Evolutionary conservation across 345 rosid genomes (phyloP).

Genomic region (Linum trigynum): DNA sequence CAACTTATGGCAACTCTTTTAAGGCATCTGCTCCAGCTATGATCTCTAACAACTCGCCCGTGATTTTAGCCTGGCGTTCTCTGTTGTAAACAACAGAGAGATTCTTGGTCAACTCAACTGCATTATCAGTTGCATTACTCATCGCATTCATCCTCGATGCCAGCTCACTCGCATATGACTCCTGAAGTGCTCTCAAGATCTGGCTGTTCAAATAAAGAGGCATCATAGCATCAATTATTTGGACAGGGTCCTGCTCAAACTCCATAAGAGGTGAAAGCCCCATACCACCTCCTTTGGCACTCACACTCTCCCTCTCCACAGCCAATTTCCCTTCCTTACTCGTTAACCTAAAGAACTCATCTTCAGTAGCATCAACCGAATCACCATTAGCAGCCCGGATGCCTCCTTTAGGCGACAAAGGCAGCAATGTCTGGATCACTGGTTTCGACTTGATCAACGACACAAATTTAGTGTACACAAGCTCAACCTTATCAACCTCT

Average conservation of each 20-base stretch:
- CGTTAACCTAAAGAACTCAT: conserved; percentile 74
- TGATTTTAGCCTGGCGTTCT: conserved; percentile 66
- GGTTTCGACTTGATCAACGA: conserved; percentile 75
- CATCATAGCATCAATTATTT: conserved; percentile 90
- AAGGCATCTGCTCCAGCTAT: conserved; percentile 87
- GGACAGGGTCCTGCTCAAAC: conserved; percentile 87
- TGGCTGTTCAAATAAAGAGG: conserved; percentile 83
- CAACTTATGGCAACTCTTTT: conserved; percentile 14
- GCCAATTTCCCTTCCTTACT: conserved; percentile 63
- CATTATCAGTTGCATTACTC: conserved; percentile 78
- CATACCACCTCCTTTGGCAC: conserved; percentile 10
- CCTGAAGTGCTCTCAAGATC: conserved; percentile 80
- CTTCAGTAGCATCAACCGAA: conserved; percentile 64
- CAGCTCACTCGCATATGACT: conserved; percentile 76
- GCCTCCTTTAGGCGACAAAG: conserved; percentile 51
- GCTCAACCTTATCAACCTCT: conserved; percentile 85
- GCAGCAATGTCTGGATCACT: conserved; percentile 56
- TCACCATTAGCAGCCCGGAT: conserved; percentile 49
- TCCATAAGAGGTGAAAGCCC: conserved; percentile 51
- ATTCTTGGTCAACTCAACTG: conserved; percentile 59
- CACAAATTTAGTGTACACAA: conserved; percentile 70
- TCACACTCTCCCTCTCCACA: conserved; percentile 45
- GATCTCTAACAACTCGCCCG: conserved; percentile 69
- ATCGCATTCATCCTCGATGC: conserved; percentile 81
- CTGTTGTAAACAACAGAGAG: conserved; percentile 53